Conservation (phyloP, 768 basidiomycete species). For the Thelephora ganbajun region DNA sequence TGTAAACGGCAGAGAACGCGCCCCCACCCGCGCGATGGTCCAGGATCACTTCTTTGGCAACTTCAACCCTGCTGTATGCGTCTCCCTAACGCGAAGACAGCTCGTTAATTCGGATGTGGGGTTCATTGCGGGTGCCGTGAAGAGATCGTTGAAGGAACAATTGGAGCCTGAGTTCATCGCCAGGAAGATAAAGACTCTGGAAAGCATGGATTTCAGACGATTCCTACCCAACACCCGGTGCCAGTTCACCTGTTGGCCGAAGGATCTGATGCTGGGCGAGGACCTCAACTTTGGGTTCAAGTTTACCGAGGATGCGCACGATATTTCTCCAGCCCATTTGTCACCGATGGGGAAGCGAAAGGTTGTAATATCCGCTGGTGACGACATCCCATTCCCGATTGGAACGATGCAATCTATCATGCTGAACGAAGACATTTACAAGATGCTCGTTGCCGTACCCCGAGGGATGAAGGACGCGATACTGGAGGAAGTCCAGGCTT, state of each 20-base stretch:
- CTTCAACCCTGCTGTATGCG: not conserved
- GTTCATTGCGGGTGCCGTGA: not conserved
- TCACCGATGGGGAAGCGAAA: too few species aligned
- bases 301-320: not conserved
- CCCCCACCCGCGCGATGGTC: not conserved
- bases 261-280: not conserved
- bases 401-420: not conserved
- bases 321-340: too few species aligned
- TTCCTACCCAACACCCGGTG: not conserved
- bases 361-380: not conserved
- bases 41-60: too few species aligned
- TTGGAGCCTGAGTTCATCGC: not conserved
- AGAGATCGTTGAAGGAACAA: not conserved
- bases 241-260: not conserved
- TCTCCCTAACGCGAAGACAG: not conserved
- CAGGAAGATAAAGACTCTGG: not conserved
- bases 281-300: not conserved
- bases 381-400: not conserved
- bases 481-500: too few species aligned
- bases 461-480: not conserved
- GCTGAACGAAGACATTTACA: not conserved
- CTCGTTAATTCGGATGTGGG: not conserved
- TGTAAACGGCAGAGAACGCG: not conserved
- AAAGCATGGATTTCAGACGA: not conserved
- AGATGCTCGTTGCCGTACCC: not conserved